A percentile compares a stretch with the other conserved stretches of the same genome.
These are phyloP conservation scores for Termitomyces sp. DNA, from an alignment of 768 basidiomycete species.

Conservation along the genomic window DNA sequence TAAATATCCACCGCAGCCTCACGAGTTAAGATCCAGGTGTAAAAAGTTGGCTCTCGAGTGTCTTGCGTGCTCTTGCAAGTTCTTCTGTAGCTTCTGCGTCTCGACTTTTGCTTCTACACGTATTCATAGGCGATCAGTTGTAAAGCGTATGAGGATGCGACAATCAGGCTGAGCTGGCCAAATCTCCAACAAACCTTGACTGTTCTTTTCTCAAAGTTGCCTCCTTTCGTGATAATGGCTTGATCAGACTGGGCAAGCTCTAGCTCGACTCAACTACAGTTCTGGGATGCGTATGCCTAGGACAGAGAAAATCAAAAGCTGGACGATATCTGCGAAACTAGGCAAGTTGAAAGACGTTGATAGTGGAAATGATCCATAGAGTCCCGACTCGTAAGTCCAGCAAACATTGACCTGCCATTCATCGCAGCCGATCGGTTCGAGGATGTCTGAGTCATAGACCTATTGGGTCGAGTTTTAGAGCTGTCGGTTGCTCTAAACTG, in stretches of 20 bases:
- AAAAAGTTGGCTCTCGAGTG: slow-evolving; percentile 18
- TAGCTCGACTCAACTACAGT: slow-evolving; percentile 3
- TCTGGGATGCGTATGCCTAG: slow-evolving; percentile 6
- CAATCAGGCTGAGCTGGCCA: background rate
- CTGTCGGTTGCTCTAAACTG: background rate
- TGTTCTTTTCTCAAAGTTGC: slow-evolving; percentile 9
- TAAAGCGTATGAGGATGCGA: background rate
- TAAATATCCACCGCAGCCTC: slow-evolving; percentile 21
- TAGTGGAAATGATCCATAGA: background rate
- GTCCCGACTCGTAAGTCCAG: background rate
- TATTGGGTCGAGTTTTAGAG: background rate
- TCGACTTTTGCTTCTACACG: slow-evolving; percentile 14
- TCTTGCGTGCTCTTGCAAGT: slow-evolving; percentile 16
- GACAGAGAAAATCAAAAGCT: background rate
- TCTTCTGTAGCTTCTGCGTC: slow-evolving; percentile 15
- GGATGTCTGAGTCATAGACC: background rate
- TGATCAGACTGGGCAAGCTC: slow-evolving; percentile 11
- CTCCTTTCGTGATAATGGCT: slow-evolving; percentile 7
- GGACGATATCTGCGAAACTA: background rate
- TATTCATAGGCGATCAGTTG: slow-evolving; percentile 14
- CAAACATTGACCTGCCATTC: background rate
- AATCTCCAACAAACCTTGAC: slow-evolving; percentile 4
- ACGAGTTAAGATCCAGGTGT: slow-evolving; percentile 23
- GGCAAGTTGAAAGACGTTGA: slow-evolving; percentile 1
- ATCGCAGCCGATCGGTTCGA: background rate